A percentile compares a stretch with the other conserved stretches of the same genome.
These are phyloP conservation scores for Coffea humblotiana DNA, from an alignment of 305 asterid genomes.

Conservation along the genomic window DNA sequence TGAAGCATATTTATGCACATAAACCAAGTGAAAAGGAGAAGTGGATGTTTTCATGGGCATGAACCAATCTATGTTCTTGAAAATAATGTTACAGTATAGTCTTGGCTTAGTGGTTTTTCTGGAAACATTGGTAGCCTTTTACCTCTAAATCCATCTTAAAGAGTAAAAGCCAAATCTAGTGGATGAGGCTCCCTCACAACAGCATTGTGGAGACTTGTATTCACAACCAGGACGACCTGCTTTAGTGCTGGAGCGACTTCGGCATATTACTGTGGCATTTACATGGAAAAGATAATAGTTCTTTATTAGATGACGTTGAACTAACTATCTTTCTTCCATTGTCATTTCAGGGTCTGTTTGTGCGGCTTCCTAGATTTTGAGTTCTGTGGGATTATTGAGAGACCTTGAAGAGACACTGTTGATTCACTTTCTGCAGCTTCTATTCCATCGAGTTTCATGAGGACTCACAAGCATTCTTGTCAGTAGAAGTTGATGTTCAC, in stretches of 20 bases:
- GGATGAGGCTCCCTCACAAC: background rate
- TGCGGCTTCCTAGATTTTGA: slow-evolving; percentile 16
- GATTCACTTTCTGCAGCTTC: background rate
- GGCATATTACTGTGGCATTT: background rate
- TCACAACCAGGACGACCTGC: background rate
- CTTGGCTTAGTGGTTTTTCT: background rate
- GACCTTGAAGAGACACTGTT: background rate
- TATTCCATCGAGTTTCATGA: background rate
- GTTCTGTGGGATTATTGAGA: too few species aligned
- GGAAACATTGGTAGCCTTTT: too few species aligned
- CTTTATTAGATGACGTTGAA: background rate
- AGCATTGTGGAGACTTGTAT: background rate
- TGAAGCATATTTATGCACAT: background rate
- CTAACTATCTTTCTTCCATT: background rate
- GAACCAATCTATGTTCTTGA: background rate
- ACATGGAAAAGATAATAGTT: background rate
- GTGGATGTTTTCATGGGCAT: background rate
- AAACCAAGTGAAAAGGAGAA: background rate
- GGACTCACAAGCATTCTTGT: background rate
- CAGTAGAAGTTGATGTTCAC: background rate
- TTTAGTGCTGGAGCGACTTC: background rate
- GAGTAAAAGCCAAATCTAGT: background rate
- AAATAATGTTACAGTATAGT: background rate
- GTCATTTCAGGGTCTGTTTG: slow-evolving; percentile 25
- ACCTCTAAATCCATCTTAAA: background rate